Percentiles rank a stretch among this genome's conserved stretches.
Conservation (phyloP, 192 early-diverging fungal genomes). For the Phycomyces blakesleeanus region DNA sequence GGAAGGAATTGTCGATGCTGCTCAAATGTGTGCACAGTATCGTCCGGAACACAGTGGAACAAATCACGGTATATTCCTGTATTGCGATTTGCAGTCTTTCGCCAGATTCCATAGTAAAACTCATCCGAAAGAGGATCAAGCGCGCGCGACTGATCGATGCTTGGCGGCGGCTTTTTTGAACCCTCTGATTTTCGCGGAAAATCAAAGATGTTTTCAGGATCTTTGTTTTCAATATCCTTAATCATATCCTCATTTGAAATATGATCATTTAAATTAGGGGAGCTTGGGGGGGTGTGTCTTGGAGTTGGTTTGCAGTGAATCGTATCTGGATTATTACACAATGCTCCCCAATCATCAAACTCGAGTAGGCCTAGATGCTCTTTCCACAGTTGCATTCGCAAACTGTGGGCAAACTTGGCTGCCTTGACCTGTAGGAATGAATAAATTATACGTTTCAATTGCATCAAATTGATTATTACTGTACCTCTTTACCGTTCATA, state of each 20-base stretch:
- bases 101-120: conserved; percentile 62
- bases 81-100: conserved; percentile 57
- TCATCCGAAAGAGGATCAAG: conserved; percentile 69
- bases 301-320: too few relatives aligned
- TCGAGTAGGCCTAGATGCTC: conserved; percentile 77
- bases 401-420: conserved; percentile 63
- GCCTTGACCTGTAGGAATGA: conserved; percentile 60
- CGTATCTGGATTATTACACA: not conserved
- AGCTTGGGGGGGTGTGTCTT: not conserved
- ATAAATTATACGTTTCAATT: not conserved
- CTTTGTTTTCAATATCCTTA: not conserved
- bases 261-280: not conserved
- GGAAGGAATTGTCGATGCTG: conserved; percentile 48
- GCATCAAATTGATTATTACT: not conserved
- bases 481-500: conserved; percentile 66
- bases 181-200: not conserved
- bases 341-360: conserved; percentile 33
- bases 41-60: conserved; percentile 84
- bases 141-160: conserved; percentile 31
- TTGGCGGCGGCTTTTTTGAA: not conserved
- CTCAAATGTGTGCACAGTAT: conserved; percentile 60
- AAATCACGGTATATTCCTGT: conserved; percentile 67
- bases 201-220: conserved; percentile 14
- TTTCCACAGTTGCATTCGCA: conserved; percentile 75
- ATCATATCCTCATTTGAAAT: conserved; percentile 11